These are phyloP conservation scores for Cylindrotheca closterium DNA, from an alignment of 108 stramenopile species.

Conservation along the genomic window DNA sequence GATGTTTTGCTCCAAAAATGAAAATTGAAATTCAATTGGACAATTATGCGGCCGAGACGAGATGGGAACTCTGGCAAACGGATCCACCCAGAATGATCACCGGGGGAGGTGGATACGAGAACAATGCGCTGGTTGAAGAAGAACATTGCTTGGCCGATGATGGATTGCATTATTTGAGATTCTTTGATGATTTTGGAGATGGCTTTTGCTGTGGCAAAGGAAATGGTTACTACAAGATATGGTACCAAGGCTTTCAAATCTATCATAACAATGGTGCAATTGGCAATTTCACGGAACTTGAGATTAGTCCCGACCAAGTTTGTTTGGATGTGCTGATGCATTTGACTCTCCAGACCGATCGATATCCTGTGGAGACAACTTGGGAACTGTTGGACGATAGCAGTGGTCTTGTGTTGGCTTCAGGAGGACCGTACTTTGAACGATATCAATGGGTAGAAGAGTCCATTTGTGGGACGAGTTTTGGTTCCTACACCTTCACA, in stretches of 20 bases:
- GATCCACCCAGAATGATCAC: neutral
- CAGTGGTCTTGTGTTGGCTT: too few species aligned
- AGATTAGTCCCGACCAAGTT: neutral
- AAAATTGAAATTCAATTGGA: too few species aligned
- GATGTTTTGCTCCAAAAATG: neutral
- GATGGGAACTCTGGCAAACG: neutral
- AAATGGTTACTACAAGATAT: neutral
- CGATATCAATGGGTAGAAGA: neutral
- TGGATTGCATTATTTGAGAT: neutral
- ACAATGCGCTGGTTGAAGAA: conserved; percentile 1
- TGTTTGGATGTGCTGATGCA: neutral
- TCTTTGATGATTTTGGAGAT: neutral
- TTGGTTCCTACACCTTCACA: neutral
- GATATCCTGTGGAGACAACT: neutral
- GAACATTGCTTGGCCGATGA: neutral
- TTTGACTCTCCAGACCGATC: neutral
- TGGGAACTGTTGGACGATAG: neutral
- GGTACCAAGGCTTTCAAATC: neutral
- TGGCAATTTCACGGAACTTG: neutral
- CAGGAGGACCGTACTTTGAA: neutral
- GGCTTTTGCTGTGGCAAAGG: neutral
- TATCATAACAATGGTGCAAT: neutral
- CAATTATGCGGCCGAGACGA: neutral
- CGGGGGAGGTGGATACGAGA: neutral
- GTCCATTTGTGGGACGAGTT: neutral